phyloP scores from a whole-genome alignment of 169 alveolate genomes.

The Babesia sp. region DNA sequence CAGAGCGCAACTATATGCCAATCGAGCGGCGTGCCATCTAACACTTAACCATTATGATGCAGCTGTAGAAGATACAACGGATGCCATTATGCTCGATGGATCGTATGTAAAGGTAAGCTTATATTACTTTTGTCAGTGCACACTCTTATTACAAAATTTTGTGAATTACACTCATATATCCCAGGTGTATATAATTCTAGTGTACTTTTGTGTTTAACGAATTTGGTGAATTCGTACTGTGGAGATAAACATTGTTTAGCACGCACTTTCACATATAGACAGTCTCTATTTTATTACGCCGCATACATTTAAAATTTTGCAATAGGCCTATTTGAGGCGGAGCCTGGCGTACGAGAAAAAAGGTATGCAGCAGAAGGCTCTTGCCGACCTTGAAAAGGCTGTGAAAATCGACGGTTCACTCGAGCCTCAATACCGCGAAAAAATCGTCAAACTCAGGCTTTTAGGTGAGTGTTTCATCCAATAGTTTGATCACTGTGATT shows the following conservation, averaged over 20 bases:
- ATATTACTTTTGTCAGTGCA: neutral
- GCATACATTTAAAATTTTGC: too few species aligned
- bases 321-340: slow-evolving; percentile 78
- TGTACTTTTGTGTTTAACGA: too few species aligned
- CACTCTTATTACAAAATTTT: too few species aligned
- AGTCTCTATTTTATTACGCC: too few species aligned
- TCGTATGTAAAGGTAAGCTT: slow-evolving; percentile 70
- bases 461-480: slow-evolving; percentile 59
- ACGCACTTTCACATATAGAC: too few species aligned
- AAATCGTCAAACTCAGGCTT: slow-evolving; percentile 22
- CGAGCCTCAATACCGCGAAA: slow-evolving; percentile 49
- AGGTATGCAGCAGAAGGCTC: slow-evolving; percentile 85
- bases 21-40: slow-evolving; percentile 85
- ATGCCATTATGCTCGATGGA: slow-evolving; percentile 72
- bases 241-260: too few species aligned
- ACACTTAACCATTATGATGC: slow-evolving; percentile 71
- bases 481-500: too few species aligned
- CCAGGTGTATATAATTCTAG: too few species aligned
- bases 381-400: slow-evolving; percentile 83
- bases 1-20: slow-evolving; percentile 71
- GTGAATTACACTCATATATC: too few species aligned
- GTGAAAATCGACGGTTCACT: slow-evolving; percentile 79
- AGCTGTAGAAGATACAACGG: slow-evolving; percentile 79
- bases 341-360: slow-evolving; percentile 81
- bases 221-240: too few species aligned